Conservation (phyloP, 1,284 basidiomycete species). For the Cutaneotrichosporon cutaneum region DNA sequence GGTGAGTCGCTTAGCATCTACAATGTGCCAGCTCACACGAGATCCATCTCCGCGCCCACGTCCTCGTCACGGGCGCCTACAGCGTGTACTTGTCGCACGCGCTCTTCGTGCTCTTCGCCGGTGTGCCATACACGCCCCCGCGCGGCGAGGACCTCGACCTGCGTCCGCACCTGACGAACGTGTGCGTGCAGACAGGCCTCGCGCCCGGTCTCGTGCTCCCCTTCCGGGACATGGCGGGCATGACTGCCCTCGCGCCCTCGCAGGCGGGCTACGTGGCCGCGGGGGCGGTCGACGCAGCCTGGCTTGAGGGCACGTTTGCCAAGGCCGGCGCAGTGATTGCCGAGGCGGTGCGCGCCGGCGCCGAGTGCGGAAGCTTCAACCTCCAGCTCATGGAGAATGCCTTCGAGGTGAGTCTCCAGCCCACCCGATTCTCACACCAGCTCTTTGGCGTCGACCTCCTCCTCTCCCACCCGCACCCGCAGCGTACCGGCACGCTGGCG, state of each 20-base stretch:
- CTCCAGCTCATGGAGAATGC: constrained; percentile 79
- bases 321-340: constrained; percentile 68
- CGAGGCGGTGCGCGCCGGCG: constrained; percentile 80
- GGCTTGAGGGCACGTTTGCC: constrained; percentile 62
- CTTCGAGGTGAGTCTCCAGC: constrained; percentile 66
- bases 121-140: constrained; percentile 63
- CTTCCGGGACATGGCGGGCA: constrained; percentile 71
- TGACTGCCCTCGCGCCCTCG: constrained; percentile 53
- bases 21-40: constrained; percentile 16
- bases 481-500: constrained; percentile 49
- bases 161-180: constrained; percentile 87
- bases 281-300: constrained; percentile 52
- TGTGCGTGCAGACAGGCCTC: constrained; percentile 58
- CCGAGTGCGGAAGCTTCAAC: constrained; percentile 62
- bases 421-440: constrained; percentile 31
- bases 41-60: constrained; percentile 95
- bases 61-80: constrained; percentile 77
- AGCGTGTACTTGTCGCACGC: constrained; percentile 75
- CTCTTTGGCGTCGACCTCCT: constrained; percentile 90
- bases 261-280: constrained; percentile 12
- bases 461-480: constrained; percentile 58
- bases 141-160: constrained; percentile 58
- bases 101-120: constrained; percentile 82
- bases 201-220: constrained; percentile 61
- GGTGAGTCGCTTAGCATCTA: constrained; percentile 54